Base-by-base conservation (phyloP, 2,329 filamentous ascomycete species). In the Alternaria triticimaculans region DNA sequence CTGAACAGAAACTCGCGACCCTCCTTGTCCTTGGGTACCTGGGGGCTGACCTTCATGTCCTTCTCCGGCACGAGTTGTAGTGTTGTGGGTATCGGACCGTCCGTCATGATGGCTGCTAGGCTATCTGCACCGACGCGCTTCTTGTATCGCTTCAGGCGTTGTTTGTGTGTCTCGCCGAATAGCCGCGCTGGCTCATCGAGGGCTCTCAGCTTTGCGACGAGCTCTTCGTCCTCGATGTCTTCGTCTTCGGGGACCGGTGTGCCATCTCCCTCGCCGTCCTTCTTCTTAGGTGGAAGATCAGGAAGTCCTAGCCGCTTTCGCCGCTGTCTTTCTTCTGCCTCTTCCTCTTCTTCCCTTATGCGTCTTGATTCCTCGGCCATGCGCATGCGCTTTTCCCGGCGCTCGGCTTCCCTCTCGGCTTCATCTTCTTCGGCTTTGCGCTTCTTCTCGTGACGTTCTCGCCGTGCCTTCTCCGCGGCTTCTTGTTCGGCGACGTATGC, bases 401-500 rank as follows among this genome's bases (percentile, higher is more conserved):
- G 88, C 26, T 85, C 84, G 12, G 85, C 87, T 68, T 88, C 87
- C 68, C 91, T 90, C 23, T 89, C 87, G 3, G 89, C 89, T 60
- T 92, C 91, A 25, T 97, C 94, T 37, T 97, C 94, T 58, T 98
- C 95, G 23, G 89, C 87, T 80, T 96, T 96, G 71, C 95, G 92
- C 82, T 98, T 98, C 72, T 91, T 89, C 2, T 87, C 86, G 1
- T 88, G 84, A 67, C 89, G 90, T 65, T 90, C 88, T 63, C 89
- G 84, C 26, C 92, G 92, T 74, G 92, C 89, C 43, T 85, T 86
- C 71, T 94, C 92, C 56, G 93, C 84, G 5, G 87, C 87, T 68
- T 89, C 88, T 79, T 98, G 94, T 73, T 97, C 93, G 14, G 91
- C 90, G 2, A 89, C 84, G 82, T 99, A 99, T 64, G 90, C 88